Conservation (phyloP, 2,329 filamentous ascomycete genomes). For the Alternaria panax region DNA sequence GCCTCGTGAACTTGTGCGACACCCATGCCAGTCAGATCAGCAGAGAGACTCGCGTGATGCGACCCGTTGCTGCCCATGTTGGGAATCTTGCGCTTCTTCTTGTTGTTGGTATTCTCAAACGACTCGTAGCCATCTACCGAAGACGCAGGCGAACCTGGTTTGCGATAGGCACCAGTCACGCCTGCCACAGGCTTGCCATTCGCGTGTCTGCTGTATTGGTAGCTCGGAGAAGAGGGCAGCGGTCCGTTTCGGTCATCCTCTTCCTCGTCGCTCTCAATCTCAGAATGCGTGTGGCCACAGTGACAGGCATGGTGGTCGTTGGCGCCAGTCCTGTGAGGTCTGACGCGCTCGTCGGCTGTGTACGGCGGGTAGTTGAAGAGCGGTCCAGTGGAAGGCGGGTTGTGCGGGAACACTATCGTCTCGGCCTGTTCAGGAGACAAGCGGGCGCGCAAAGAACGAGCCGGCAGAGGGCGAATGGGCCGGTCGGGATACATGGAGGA, state of each 20-base stretch:
- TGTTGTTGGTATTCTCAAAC: slow-evolving; percentile 98
- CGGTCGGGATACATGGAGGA: slow-evolving; percentile 86
- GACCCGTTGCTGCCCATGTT: slow-evolving; percentile 76
- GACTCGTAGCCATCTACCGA: slow-evolving; percentile 91
- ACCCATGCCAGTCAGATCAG: slow-evolving; percentile 70
- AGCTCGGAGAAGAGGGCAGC: slow-evolving; percentile 52
- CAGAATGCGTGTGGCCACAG: slow-evolving; percentile 56
- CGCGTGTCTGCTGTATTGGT: slow-evolving; percentile 46
- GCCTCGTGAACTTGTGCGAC: slow-evolving; percentile 58
- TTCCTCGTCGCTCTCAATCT: slow-evolving; percentile 68
- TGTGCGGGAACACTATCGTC: slow-evolving; percentile 81
- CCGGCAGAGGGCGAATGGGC: slow-evolving; percentile 90
- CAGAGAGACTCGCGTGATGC: slow-evolving; percentile 64
- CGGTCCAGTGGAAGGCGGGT: slow-evolving; percentile 73
- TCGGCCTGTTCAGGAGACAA: slow-evolving; percentile 85
- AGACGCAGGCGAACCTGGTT: slow-evolving; percentile 67
- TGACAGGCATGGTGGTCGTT: slow-evolving; percentile 59
- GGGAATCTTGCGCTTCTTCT: slow-evolving; percentile 98
- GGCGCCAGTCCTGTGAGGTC: slow-evolving; percentile 56
- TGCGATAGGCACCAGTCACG: slow-evolving; percentile 45
- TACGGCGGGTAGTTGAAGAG: slow-evolving; percentile 75
- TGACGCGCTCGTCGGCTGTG: slow-evolving; percentile 40
- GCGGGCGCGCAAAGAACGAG: slow-evolving; percentile 84
- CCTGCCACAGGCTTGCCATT: slow-evolving; percentile 32
- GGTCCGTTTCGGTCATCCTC: slow-evolving; percentile 53